A percentile compares a stretch with the other conserved stretches of the same genome.
These are phyloP conservation scores for Omphalea diandra DNA, from an alignment of 441 rosid species.

Conservation along the genomic window DNA sequence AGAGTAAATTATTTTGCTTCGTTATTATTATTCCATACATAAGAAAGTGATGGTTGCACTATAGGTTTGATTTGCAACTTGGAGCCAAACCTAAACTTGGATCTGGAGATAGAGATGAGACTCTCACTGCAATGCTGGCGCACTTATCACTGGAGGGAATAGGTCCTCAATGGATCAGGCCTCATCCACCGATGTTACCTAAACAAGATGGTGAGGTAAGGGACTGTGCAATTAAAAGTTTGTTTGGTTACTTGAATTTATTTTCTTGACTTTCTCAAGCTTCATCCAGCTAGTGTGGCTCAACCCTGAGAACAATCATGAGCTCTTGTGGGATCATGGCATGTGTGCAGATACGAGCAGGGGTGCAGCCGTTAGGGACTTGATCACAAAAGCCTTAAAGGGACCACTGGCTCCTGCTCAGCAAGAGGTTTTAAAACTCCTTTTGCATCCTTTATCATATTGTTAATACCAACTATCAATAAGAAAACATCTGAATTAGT, in stretches of 20 bases:
- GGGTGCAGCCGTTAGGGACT: constrained; percentile 83
- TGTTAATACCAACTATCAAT: background rate
- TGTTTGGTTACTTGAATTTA: constrained; percentile 15
- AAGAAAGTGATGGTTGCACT: constrained; percentile 20
- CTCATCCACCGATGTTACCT: constrained; percentile 77
- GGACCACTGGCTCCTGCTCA: constrained; percentile 78
- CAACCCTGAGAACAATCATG: constrained; percentile 89
- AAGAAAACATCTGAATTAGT: background rate
- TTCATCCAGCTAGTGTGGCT: constrained; percentile 83
- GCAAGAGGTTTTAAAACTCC: constrained; percentile 55
- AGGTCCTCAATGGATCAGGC: constrained; percentile 77
- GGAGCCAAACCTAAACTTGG: constrained; percentile 78
- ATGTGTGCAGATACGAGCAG: constrained; percentile 99
- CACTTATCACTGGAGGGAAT: constrained; percentile 56
- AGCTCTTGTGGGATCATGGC: constrained; percentile 93
- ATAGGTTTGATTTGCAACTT: constrained; percentile 82
- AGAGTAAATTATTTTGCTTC: constrained; percentile 12
- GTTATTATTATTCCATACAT: constrained; percentile 21
- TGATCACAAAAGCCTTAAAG: constrained; percentile 84
- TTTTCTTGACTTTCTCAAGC: constrained; percentile 23
- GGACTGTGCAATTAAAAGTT: constrained; percentile 13
- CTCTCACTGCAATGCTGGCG: constrained; percentile 51
- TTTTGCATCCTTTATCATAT: background rate
- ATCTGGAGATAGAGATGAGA: constrained; percentile 84
- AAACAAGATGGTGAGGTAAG: constrained; percentile 79